Conservation (phyloP, 2,329 filamentous ascomycete species). For the Ceratocystis papillata region DNA sequence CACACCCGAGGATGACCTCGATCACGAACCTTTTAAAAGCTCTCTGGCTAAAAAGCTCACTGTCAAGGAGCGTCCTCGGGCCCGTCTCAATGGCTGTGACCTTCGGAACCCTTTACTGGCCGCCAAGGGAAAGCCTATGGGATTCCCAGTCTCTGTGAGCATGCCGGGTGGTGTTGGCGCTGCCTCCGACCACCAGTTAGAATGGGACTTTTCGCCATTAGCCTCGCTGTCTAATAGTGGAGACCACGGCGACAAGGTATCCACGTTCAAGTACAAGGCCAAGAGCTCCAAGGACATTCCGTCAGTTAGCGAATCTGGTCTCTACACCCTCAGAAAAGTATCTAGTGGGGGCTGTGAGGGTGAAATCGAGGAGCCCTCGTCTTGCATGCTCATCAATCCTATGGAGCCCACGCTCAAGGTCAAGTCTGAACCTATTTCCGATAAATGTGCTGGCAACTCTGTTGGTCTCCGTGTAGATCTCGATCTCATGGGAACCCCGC, state of each 20-base stretch:
- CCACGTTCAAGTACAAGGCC: conserved; percentile 48
- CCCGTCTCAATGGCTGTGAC: conserved; percentile 64
- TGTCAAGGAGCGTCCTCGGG: conserved; percentile 75
- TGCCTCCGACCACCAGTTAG: conserved; percentile 57
- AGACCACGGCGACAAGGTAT: conserved; percentile 53
- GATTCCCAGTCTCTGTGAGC: conserved; percentile 50
- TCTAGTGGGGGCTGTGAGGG: conserved; percentile 73
- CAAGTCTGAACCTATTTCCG: conserved; percentile 68
- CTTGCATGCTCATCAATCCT: conserved; percentile 85
- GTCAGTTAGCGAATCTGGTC: conserved; percentile 61
- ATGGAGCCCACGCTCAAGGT: conserved; percentile 71
- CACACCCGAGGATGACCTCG: conserved; percentile 54
- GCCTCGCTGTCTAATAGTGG: conserved; percentile 57
- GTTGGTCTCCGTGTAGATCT: conserved; percentile 82
- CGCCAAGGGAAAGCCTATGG: conserved; percentile 57
- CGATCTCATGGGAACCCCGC: conserved; percentile 83
- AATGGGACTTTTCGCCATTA: conserved; percentile 72
- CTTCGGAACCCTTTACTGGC: conserved; percentile 71
- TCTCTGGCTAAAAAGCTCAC: conserved; percentile 65
- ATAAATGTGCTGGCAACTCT: conserved; percentile 89
- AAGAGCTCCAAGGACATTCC: conserved; percentile 54
- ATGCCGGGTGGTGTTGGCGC: conserved; percentile 52
- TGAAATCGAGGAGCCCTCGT: conserved; percentile 84
- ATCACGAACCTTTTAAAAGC: conserved; percentile 48
- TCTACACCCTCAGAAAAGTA: conserved; percentile 76